Evolutionary conservation across 805 yeast species (phyloP).

Genomic region (Cyberlindnera mississippiensis): DNA sequence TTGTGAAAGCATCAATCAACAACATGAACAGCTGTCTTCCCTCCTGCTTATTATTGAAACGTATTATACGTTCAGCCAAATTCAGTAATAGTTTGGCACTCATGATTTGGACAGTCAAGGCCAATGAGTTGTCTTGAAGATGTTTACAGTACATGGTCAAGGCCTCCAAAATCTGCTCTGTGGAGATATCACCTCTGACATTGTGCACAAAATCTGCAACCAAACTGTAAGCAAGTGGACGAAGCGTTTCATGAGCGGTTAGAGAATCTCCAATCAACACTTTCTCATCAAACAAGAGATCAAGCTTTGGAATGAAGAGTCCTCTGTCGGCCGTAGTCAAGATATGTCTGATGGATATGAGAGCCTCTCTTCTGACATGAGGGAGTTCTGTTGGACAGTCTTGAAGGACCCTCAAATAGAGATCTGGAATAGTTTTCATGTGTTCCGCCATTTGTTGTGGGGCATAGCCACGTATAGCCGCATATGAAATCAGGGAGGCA

Average conservation of each 20-base stretch:
- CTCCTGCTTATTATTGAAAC: conserved; percentile 75
- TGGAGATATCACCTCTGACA: conserved; percentile 76
- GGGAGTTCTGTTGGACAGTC: conserved; percentile 95
- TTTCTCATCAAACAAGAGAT: conserved; percentile 77
- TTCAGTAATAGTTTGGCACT: conserved; percentile 87
- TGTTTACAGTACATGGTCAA: conserved; percentile 78
- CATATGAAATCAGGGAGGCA: conserved; percentile 90
- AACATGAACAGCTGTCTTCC: conserved; percentile 73
- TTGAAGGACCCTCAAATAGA: conserved; percentile 78
- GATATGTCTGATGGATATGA: conserved; percentile 95
- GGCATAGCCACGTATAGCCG: conserved; percentile 80
- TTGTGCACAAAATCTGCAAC: conserved; percentile 95
- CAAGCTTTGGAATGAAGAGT: conserved; percentile 81
- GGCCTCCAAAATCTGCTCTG: conserved; percentile 83
- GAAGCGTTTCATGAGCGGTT: conserved; percentile 82
- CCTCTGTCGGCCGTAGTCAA: conserved; percentile 82
- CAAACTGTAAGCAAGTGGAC: conserved; percentile 92
- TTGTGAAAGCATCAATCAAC: conserved; percentile 84
- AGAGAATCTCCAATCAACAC: conserved; percentile 90
- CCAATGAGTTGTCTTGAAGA: conserved; percentile 75
- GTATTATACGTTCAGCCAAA: conserved; percentile 82
- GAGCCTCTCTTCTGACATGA: conserved; percentile 84
- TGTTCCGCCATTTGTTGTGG: conserved; percentile 54
- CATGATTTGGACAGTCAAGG: conserved; percentile 92
- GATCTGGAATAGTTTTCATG: conserved; percentile 72